Conservation (phyloP, 257 asterid species). For the Capsicum pubescens region DNA sequence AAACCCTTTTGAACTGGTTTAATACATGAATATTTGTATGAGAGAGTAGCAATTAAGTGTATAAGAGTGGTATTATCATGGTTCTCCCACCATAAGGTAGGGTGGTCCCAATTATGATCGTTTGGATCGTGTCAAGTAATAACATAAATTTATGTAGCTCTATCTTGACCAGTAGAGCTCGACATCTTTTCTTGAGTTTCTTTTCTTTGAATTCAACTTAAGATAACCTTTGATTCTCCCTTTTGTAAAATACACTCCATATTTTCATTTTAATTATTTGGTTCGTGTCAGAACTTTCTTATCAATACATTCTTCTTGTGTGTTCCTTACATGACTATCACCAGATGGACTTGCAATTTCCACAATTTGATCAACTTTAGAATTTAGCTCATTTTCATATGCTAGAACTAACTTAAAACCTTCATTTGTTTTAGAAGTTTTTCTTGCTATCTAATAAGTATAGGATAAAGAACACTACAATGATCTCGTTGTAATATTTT, state of each 20-base stretch:
- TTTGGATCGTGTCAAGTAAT: too few species aligned
- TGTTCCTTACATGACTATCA: neutral
- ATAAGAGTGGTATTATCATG: too few species aligned
- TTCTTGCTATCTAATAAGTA: too few species aligned
- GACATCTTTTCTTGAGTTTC: neutral
- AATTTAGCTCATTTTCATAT: neutral
- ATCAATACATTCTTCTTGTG: constrained; percentile 10
- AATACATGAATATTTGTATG: too few species aligned
- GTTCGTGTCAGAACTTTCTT: neutral
- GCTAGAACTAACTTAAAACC: too few species aligned
- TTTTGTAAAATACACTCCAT: neutral
- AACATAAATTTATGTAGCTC: neutral
- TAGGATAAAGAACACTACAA: too few species aligned
- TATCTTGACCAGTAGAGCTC: neutral
- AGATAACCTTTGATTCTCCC: neutral
- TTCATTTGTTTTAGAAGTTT: too few species aligned
- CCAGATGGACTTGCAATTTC: neutral
- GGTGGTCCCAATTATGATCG: too few species aligned
- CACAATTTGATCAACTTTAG: neutral
- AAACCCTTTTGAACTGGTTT: too few species aligned
- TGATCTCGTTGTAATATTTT: too few species aligned
- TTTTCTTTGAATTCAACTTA: neutral
- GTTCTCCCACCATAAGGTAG: too few species aligned
- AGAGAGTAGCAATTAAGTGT: too few species aligned
- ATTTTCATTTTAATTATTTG: neutral